phyloP scores from a whole-genome alignment of 345 rosid genomes.

The Schrenkiella parvula region DNA sequence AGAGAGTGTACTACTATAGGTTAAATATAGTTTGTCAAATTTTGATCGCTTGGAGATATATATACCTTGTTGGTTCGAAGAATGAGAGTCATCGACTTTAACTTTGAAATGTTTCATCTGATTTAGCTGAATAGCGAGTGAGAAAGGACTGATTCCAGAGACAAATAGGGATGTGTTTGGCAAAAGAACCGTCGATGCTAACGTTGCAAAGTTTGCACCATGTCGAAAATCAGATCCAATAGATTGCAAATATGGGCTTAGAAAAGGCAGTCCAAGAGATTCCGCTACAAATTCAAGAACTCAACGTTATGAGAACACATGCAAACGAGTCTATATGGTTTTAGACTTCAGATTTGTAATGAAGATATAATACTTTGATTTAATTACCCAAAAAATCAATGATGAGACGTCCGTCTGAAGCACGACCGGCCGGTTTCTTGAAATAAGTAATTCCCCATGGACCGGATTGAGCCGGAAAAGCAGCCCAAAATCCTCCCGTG shows the following conservation, averaged over 20 bases:
- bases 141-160: constrained; percentile 69
- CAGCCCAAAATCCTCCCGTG: constrained; percentile 92
- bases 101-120: constrained; percentile 76
- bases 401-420: constrained; percentile 75
- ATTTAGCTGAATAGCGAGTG: constrained; percentile 73
- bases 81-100: constrained; percentile 43
- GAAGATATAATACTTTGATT: too few species aligned
- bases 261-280: constrained; percentile 65
- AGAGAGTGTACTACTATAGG: too few species aligned
- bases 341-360: background rate
- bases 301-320: background rate
- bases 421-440: constrained; percentile 73
- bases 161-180: constrained; percentile 76
- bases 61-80: constrained; percentile 21
- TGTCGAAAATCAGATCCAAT: constrained; percentile 75
- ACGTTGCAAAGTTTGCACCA: constrained; percentile 76
- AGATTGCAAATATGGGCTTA: constrained; percentile 78
- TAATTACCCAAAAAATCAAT: constrained; percentile 88
- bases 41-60: too few species aligned
- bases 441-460: constrained; percentile 88
- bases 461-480: constrained; percentile 71
- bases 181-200: constrained; percentile 71
- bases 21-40: too few species aligned
- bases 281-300: constrained; percentile 43
- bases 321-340: background rate